Evolutionary conservation across 352 stramenopile species (phyloP), one percentile per base, ranked within the genome.

Genomic region (Thraustochytrium sp.): DNA sequence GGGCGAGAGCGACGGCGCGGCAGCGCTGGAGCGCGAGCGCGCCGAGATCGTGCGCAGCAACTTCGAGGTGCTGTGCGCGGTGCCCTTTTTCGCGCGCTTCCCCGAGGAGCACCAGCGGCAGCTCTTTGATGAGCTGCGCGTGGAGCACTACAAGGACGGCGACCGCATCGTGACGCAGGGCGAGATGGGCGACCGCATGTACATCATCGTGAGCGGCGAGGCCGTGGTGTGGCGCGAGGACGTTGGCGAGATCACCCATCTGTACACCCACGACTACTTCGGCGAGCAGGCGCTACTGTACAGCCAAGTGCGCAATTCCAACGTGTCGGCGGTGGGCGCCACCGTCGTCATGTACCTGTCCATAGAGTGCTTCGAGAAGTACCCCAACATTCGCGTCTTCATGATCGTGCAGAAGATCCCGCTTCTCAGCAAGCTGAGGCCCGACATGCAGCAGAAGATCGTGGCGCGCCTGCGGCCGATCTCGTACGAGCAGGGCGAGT

Each of bases 141-240:
- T 75, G 16, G 61, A 73, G 55, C 55, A 83, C 34, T 96, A 95
- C 83, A 89, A 91, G 48, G 90, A 93, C 68, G 89, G 89, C 3
- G 90, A 95, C 38, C 82, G 93, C 13, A 96, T 96, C 56, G 92
- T 96, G 18, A 90, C 93, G 55, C 92, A 96, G 73, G 92, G 92
- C 34, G 93, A 89, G n/a, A 89, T 90, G 34, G 92, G 92, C 34
- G 93, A 91, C n/a, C 88, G 92, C 5, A 95, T 96, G 82, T 95
- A 95, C 76, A 94, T 96, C 90, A 95, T 96, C 76, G 90, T 92
- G 65, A 92, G 93, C 80, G 92, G 92, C 59, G 90, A 94, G 77
- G 92, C 92, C 16, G 92, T 95, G 21, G 88, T 95, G n/a, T 94
- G 90, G n/a, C 94, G 94, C 86, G 75, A 68, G n/a, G 61, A 84